Evolutionary conservation across 164 flowering plant species (phyloP), one percentile per base, ranked within the genome.

Genomic region (Piper longum): DNA sequence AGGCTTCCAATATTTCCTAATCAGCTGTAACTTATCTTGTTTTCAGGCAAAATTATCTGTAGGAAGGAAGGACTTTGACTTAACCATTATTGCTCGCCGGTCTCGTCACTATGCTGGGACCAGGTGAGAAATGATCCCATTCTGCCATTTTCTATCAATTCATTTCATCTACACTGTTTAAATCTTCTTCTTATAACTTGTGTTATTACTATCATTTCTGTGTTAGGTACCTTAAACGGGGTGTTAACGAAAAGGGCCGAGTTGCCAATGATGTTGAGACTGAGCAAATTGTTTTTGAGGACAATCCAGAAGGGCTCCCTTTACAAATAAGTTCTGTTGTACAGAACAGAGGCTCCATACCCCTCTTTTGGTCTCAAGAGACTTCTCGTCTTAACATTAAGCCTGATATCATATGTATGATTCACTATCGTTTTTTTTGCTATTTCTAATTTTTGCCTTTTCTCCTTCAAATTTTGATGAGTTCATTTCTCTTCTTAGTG

Each of bases 261-360:
- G 99, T 88, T 13, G 98, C 99, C 48, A 95, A 95, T 79, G 99
- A 91, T 79, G 99, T 95, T 59, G 99, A 95, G 80, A 91, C 96
- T 52, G 99, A 95, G 71, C 99, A 95, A 62, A 91, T 95, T 74
- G 91, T 95, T 61, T 75, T 71, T 74, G 96, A 87, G 76, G 89
- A 83, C 71, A 79, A 72, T 60, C 80, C 83, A 39, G 88, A 77
- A 62, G 91, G 90, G 66, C 63, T 44, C 43, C 76, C 80, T n/a
- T 19, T 68, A 43, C 85, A 81, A 67, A 85, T 91, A 69, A 89
- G 85, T 73, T 87, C 99, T 65, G 82, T 89, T 67, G 96, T 91
- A 67, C 99, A 95, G 75, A 79, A 77, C 64, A 77, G 99, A 62
- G 99, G 99, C 54, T 95, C 99, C 19, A 91, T 95, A 60, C 99